A percentile compares a stretch with the other conserved stretches of the same genome.
Evolutionary conservation across 768 basidiomycete species (phyloP).

Genomic region (Candolleomyces eurysporus): DNA sequence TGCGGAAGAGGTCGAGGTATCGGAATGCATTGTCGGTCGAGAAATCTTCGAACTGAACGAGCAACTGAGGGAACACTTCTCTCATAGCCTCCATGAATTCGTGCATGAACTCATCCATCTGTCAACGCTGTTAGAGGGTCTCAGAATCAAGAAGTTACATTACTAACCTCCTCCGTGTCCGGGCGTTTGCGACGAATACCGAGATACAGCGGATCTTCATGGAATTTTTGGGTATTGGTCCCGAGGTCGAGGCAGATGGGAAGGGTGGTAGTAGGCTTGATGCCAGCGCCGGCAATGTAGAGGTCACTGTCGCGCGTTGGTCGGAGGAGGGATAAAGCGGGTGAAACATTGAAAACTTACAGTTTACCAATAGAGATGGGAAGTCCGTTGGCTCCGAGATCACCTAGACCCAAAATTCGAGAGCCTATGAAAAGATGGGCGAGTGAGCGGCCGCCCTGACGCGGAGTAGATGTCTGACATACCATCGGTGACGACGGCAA

Average conservation of each 20-base stretch:
- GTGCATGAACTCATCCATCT: slow-evolving; percentile 76
- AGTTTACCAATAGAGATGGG: slow-evolving; percentile 75
- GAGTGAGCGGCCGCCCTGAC: slow-evolving; percentile 5
- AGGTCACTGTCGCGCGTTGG: slow-evolving; percentile 42
- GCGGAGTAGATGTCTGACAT: slow-evolving; percentile 20
- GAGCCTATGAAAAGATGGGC: slow-evolving; percentile 39
- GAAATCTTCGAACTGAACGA: slow-evolving; percentile 79
- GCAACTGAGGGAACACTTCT: slow-evolving; percentile 60
- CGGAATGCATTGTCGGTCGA: slow-evolving; percentile 78
- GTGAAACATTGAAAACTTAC: slow-evolving; percentile 29
- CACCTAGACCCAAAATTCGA: slow-evolving; percentile 69
- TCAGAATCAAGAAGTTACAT: not conserved
- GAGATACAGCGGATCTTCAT: slow-evolving; percentile 74
- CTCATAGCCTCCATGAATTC: slow-evolving; percentile 71
- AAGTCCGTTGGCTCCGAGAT: slow-evolving; percentile 46
- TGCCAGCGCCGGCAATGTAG: slow-evolving; percentile 72
- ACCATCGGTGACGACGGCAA: slow-evolving; percentile 80
- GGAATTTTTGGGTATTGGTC: slow-evolving; percentile 65
- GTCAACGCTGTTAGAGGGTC: not conserved
- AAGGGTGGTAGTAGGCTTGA: slow-evolving; percentile 51
- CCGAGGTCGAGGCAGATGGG: slow-evolving; percentile 76
- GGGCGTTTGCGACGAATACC: slow-evolving; percentile 62
- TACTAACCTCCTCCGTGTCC: slow-evolving; percentile 37
- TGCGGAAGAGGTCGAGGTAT: slow-evolving; percentile 62
- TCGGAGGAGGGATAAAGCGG: not conserved